Evolutionary conservation across 148 eudicot genomes (phyloP).

Genomic region (Amaranthus cruentus): DNA sequence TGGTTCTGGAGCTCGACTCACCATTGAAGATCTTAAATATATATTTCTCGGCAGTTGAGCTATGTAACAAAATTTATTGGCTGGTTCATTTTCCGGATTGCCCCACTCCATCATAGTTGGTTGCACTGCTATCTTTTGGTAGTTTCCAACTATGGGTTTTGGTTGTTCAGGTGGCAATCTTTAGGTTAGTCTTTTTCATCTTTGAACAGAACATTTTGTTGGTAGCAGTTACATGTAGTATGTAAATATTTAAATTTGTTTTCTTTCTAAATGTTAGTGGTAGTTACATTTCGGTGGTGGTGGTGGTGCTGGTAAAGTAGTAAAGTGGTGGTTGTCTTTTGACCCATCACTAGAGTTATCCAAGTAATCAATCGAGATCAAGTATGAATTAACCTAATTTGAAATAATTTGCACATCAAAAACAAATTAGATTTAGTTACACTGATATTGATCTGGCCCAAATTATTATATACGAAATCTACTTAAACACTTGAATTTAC

Average conservation of each 20-base stretch:
- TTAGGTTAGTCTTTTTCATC: constrained; percentile 15
- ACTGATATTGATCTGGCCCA: no score
- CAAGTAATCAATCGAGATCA: no score
- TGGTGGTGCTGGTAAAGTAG: no score
- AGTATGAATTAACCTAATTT: no score
- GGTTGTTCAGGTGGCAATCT: constrained; percentile 4
- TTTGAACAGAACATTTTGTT: constrained; percentile 7
- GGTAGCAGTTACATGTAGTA: constrained; percentile 1
- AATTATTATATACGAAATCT: no score
- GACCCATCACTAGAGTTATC: no score
- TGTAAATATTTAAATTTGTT: constrained; percentile 21
- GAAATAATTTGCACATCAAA: no score
- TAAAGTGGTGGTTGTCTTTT: no score
- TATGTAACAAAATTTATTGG: constrained; percentile 1
- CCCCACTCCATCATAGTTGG: constrained; percentile 15
- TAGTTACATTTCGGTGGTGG: background rate
- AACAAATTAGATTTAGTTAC: no score
- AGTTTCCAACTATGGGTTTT: background rate
- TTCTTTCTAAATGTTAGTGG: background rate
- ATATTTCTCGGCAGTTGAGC: constrained; percentile 49
- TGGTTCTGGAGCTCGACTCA: constrained; percentile 57
- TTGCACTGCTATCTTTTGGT: background rate
- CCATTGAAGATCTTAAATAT: constrained; percentile 69
- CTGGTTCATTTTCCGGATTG: background rate
- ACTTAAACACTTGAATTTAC: no score